phyloP scores from a whole-genome alignment of 2,329 filamentous ascomycete genomes.

The Podosphaera xanthii region DNA sequence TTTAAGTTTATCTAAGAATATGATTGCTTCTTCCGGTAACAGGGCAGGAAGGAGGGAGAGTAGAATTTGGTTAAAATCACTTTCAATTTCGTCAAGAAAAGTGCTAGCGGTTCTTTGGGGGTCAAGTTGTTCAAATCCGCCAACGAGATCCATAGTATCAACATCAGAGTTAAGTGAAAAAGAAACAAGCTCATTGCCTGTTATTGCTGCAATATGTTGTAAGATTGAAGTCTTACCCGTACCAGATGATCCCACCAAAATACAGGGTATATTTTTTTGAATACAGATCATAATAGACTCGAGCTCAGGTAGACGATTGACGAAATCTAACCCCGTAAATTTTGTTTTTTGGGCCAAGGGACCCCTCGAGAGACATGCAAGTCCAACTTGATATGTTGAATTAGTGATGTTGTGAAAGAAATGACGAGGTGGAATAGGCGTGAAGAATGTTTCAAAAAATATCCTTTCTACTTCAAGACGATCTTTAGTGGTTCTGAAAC shows the following conservation, averaged over 20 bases:
- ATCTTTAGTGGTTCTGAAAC: slow-evolving; percentile 57
- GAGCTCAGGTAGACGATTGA: slow-evolving; percentile 42
- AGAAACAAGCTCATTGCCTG: slow-evolving; percentile 54
- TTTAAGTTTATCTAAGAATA: slow-evolving; percentile 28
- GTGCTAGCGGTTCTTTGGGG: slow-evolving; percentile 47
- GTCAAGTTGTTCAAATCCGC: slow-evolving; percentile 89
- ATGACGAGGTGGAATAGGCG: slow-evolving; percentile 25
- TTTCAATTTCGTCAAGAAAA: slow-evolving; percentile 29
- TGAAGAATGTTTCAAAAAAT: slow-evolving; percentile 40
- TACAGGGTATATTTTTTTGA: slow-evolving; percentile 68
- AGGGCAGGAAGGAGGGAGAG: slow-evolving; percentile 25
- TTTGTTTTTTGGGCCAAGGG: slow-evolving; percentile 25
- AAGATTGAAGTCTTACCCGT: slow-evolving; percentile 70
- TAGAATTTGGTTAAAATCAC: slow-evolving; percentile 28
- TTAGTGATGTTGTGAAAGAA: slow-evolving; percentile 50
- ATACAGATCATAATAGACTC: slow-evolving; percentile 78
- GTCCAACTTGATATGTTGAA: slow-evolving; percentile 51
- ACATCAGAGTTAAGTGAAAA: slow-evolving; percentile 87
- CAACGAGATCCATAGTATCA: slow-evolving; percentile 90
- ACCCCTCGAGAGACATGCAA: slow-evolving; percentile 46
- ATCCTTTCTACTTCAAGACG: slow-evolving; percentile 39
- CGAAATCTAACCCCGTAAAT: slow-evolving; percentile 27
- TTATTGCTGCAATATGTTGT: slow-evolving; percentile 54
- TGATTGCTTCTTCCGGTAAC: slow-evolving; percentile 24
- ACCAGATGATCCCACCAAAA: slow-evolving; percentile 67